Evolutionary conservation across 768 basidiomycete genomes (phyloP), one percentile per base, ranked within the genome.

Genomic region (Collybia sordida): DNA sequence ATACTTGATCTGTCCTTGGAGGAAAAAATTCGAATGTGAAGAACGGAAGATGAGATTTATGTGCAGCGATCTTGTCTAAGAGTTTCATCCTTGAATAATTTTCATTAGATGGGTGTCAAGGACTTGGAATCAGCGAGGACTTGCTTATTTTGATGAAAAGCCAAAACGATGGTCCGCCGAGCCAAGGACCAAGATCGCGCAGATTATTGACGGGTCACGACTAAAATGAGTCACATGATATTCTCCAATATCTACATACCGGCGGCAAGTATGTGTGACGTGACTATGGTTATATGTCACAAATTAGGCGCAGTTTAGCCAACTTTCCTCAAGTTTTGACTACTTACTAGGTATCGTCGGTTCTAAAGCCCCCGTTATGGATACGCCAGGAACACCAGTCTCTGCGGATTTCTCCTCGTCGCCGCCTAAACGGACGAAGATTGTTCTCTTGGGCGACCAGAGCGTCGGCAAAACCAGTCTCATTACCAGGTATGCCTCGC

Each of bases 391-490:
- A 27, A 83, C 90, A 14, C 90, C 90, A 12, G 81, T 81, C 7
- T 80, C 88, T 2, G 81, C 87, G 9, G 91, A 93, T 65, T 90
- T 93, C 71, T 90, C 90, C 6, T 90, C 90, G 18, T 83, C 89
- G 18, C 88, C 93, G 27, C 86, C 92, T 46, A 97, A 95, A 69
- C 89, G 95, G 54, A 97, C 93, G 50, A 98, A 98, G 76, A 93
- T 98, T 38, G 95, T 97, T 18, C 80, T 98, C 38, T 83, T 98
- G 11, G 95, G 95, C 12, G 95, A 98, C 75, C 95, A 97, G 73
- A 93, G 90, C 59, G 97, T 98, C 45, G 97, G 97, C 40, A 99
- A 99, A 82, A 99, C 97, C 4, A 93, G 90, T 73, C 80, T 99
- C 53, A 99, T 99, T 67, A 98, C 97, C 49, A 83, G 97, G 83